Evolutionary conservation across 305 asterid genomes (phyloP).

Genomic region (Nicotiana rustica): DNA sequence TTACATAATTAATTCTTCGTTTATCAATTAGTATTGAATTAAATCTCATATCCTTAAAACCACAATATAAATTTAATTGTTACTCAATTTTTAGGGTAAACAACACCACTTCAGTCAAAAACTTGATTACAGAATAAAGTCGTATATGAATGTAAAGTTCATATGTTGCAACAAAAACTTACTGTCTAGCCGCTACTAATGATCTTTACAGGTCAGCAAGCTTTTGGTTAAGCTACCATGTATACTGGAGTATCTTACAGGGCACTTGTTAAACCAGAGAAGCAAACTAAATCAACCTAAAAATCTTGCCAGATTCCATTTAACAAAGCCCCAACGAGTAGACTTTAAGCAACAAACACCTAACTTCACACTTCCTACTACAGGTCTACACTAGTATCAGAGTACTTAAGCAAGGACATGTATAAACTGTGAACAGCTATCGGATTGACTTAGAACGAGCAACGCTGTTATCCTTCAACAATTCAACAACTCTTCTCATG

Average conservation of each 20-base stretch:
- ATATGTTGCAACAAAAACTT: constrained; percentile 15
- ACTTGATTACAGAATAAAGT: background rate
- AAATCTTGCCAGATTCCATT: background rate
- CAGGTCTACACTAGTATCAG: background rate
- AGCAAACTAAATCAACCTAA: background rate
- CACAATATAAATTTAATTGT: no score
- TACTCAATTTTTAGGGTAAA: no score
- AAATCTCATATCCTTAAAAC: no score
- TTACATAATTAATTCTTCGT: no score
- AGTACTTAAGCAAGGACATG: background rate
- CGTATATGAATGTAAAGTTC: background rate
- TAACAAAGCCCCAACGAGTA: background rate
- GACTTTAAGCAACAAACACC: background rate
- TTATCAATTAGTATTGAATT: no score
- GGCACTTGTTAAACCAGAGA: background rate
- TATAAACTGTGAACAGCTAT: constrained; percentile 21
- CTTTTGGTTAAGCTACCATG: constrained; percentile 20
- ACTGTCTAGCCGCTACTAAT: background rate
- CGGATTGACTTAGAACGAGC: constrained; percentile 44
- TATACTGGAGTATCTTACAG: background rate
- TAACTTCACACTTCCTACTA: background rate
- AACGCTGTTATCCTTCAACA: constrained; percentile 56
- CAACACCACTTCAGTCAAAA: background rate
- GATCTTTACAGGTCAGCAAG: constrained; percentile 24
- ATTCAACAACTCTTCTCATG: constrained; percentile 83